Evolutionary conservation across 352 stramenopile species (phyloP).

Genomic region (Elongisporangium prolatum): DNA sequence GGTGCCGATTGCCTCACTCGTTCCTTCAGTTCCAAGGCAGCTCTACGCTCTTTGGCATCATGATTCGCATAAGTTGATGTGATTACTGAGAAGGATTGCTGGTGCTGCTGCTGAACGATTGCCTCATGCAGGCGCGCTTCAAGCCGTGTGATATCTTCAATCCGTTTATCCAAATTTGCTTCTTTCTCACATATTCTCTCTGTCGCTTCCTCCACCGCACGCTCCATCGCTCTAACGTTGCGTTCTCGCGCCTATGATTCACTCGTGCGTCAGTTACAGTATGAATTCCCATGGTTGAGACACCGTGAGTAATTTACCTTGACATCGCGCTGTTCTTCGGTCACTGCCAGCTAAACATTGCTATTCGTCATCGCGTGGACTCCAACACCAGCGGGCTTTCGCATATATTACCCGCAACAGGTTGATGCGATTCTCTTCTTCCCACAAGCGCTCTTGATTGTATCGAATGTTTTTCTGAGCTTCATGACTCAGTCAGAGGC

Average conservation of each 20-base stretch:
- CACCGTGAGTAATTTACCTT: neutral
- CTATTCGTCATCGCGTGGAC: too few species aligned
- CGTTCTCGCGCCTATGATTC: neutral
- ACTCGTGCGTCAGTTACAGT: too few species aligned
- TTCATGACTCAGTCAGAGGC: too few species aligned
- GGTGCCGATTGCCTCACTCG: too few species aligned
- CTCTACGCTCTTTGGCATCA: neutral
- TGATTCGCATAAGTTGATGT: too few species aligned
- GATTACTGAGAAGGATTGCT: neutral
- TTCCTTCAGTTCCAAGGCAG: neutral
- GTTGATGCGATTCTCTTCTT: neutral
- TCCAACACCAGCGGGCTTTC: too few species aligned
- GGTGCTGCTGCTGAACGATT: neutral
- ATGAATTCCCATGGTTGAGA: too few species aligned
- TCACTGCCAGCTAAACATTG: neutral
- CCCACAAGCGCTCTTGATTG: neutral
- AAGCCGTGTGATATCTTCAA: neutral
- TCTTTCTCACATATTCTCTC: neutral
- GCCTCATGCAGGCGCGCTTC: neutral
- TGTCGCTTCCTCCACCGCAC: neutral
- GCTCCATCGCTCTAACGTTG: neutral
- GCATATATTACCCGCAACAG: neutral
- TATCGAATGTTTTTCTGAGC: neutral
- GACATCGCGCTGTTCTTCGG: neutral
- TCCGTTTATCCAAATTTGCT: neutral